Conservation (phyloP, 208 protist species). For the Acanthamoeba royreba region DNA sequence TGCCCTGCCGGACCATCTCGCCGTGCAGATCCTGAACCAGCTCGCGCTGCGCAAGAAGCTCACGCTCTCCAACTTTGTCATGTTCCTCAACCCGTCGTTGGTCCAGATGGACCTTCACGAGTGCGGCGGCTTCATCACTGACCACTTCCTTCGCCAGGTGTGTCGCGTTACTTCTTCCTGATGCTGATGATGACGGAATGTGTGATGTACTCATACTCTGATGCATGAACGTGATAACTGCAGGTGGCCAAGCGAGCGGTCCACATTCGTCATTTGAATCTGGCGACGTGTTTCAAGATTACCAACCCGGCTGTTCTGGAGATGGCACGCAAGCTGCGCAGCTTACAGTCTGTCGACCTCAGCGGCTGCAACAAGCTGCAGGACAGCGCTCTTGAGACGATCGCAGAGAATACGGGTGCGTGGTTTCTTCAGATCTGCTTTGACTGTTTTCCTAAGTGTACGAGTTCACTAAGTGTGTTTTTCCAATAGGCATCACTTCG, state of each 20-base stretch:
- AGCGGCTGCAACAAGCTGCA: slow-evolving; percentile 22
- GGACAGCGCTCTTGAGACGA: background rate
- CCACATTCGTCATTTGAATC: background rate
- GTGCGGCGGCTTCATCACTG: background rate
- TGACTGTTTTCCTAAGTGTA: background rate
- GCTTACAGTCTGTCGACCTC: background rate
- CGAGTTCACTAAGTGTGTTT: no score
- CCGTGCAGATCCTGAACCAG: background rate
- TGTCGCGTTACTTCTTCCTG: no score
- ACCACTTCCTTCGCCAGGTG: background rate
- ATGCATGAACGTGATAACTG: background rate
- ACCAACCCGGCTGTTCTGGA: background rate
- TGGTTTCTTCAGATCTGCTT: background rate
- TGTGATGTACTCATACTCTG: no score
- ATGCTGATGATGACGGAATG: no score
- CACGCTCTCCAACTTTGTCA: background rate
- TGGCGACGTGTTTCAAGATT: slow-evolving; percentile 13
- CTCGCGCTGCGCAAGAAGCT: background rate
- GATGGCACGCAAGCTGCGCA: background rate
- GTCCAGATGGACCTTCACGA: background rate
- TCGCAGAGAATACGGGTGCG: background rate
- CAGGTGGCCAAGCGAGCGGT: background rate
- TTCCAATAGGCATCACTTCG: background rate
- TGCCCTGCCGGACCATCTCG: background rate
- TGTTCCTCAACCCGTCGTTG: slow-evolving; percentile 37